Evolutionary conservation across 371 early-diverging fungal species (phyloP), one percentile per base, ranked within the genome.

Genomic region (Capillidium rhysosporum): DNA sequence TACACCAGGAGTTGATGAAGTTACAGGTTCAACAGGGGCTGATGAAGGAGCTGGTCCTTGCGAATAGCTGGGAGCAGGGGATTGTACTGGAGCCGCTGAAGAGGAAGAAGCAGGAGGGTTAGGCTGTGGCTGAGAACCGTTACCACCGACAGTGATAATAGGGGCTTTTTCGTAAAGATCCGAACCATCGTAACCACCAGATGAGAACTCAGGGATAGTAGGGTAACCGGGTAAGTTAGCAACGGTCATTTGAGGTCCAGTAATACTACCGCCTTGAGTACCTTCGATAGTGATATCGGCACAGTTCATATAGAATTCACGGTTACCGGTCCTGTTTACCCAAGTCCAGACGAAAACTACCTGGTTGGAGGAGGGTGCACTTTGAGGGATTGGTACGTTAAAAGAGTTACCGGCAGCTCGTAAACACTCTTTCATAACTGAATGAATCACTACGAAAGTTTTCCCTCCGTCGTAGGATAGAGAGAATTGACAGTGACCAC

Each of bases 271-370:
- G 30, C 65, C 59, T 10, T 62, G 47, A 10, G 31, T 28, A 8
- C 57, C 48, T 30, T 8, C 21, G 47, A 81, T 70, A 18, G 49
- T 57, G 18, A 79, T 65, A 40, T 80, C 81, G 14, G 73, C 70
- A 54, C 81, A 79, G 67, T 73, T 73, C 65, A 69, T 70, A 69
- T 82, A 82, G 49, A 66, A 69, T 64, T 77, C 80, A 49, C 77
- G 72, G 64, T 77, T 73, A n/a, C 77, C 80, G 26, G 63, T 54
- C 1, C 69, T 66, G 54, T 77, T 79, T 46, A 74, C 69, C 46
- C 46, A 46, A 10, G 46, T 24, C 46, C 46, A 46, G 10, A 25
- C 23, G n/a, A 46, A 46, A 10, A 25, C 21, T 3, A 25, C 25
- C 25, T 46, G 20, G 21, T 25, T 21, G 23, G 25, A 8, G 7